Base-by-base conservation (phyloP, 805 yeast genomes). In the Candida arabinofermentans region DNA sequence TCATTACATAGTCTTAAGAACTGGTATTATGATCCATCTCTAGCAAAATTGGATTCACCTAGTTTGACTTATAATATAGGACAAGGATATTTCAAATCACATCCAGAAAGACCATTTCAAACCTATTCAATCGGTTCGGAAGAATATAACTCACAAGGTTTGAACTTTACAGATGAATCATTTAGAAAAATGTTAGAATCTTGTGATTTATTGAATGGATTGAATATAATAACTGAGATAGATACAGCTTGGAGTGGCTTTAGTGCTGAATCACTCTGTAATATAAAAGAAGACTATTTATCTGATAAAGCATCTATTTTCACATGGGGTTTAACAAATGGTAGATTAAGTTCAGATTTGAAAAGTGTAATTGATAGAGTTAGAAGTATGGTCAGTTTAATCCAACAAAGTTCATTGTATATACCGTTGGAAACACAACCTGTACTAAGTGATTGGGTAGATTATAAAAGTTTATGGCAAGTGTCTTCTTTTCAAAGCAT, bases 161-260 rank as follows among this genome's bases (percentile, higher is more conserved):
- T 73, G 8, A n/a, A n/a, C n/a, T 33, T 33, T 32, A 44, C 81
- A 34, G 93, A 86, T 37, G 71, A 69, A 2, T 63, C 65, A 5
- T 75, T 89, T 41, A 70, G 96, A 41, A 61, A 66, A 2, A 63
- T 74, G 31, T 55, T 93, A 12, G 99, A 91, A 56, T 74, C 77
- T 45, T 81, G 93, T 57, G 97, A 93, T 58, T 61, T 68, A 22
- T 56, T 90, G 16, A 76, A 74, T 41, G 96, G 96, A 0, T 43
- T 93, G 8, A 85, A 84, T 50, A 37, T 86, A 0, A 54, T 81
- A 2, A 74, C 84, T 0, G 96, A 89, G 39, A 50, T 82, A 3
- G 95, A 86, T 55, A 71, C 78, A 18, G 85, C 83, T 0, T 91
- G 98, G 98, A 83, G 88, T 37, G 96, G 96, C 0, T 79, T 85